Evolutionary conservation across 2,329 filamentous ascomycete species (phyloP), one percentile per base, ranked within the genome.

Genomic region (Colletotrichum noveboracense): DNA sequence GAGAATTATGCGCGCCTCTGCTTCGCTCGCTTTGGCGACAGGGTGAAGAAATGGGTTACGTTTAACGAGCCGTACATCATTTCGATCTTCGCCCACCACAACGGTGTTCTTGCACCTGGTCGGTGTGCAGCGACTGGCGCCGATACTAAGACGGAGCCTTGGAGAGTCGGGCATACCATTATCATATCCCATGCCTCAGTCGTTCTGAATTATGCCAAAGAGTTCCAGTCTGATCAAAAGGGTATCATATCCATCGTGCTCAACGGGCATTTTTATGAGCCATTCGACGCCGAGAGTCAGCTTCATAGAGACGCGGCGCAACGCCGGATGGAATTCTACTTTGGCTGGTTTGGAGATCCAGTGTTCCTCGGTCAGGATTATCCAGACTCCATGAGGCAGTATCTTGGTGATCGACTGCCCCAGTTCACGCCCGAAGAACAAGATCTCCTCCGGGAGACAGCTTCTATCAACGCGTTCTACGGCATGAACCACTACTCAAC

Each of bases 401-500:
- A 85, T 48, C 80, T 85, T 10, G 81, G 82, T 21, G 36, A 72
- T 1, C 79, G 84, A 0, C 78, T 85, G 1, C 84, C 83, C 1
- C 6, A 60, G 1, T 84, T 85, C 34, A 80, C 83, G 2, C 38
- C 74, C 0, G 74, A 75, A 0, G 84, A 85, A 6, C 77, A 81
- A 32, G 64, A 71, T 7, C 67, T 83, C 0, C 77, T 85, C 0
- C 65, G 74, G 1, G 77, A 77, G 5, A 75, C 78, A 4, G 76
- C 78, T 10, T 79, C 80, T 0, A 78, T 80, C 9, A 80, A 78
- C 5, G 81, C 83, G 66, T 86, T 86, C 67, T 86, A 85, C 72
- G 84, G 84, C 58, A 86, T 86, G 84, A 85, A 86, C 77, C 84
- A 83, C 72, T 86, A 86, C 80, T 85, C 85, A 0, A 58, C 65